Percentiles rank a stretch among this genome's conserved stretches.
These are phyloP conservation scores for Globisporangium radiosum DNA, from an alignment of 352 stramenopile species.

Conservation along the genomic window DNA sequence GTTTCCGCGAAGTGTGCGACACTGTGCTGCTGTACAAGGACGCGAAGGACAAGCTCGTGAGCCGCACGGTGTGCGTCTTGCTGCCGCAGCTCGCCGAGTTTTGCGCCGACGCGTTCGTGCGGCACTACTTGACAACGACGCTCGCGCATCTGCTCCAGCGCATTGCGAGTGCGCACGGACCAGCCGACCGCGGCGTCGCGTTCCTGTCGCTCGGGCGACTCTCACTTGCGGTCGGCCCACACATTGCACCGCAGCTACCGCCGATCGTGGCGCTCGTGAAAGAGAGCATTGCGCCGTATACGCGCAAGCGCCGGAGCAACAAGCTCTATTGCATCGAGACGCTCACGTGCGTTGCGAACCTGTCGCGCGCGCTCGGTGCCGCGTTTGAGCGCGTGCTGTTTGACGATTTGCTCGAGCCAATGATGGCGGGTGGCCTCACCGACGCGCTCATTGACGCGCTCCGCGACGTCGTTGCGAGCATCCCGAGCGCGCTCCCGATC, in stretches of 20 bases:
- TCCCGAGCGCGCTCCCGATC: constrained; percentile 84
- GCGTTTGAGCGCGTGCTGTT: constrained; percentile 70
- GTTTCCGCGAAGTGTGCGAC: constrained; percentile 94
- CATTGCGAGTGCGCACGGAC: constrained; percentile 49
- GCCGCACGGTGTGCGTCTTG: constrained; percentile 71
- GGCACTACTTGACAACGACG: constrained; percentile 87
- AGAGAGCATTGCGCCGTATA: constrained; percentile 54
- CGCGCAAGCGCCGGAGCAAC: constrained; percentile 36
- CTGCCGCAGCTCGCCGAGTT: constrained; percentile 92
- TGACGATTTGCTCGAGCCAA: constrained; percentile 69
- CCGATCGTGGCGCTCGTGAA: constrained; percentile 80
- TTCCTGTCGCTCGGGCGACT: constrained; percentile 93
- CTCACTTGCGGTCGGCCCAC: constrained; percentile 85
- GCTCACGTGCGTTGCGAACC: constrained; percentile 69
- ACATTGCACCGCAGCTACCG: constrained; percentile 77
- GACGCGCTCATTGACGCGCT: constrained; percentile 93
- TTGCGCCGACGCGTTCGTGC: constrained; percentile 90
- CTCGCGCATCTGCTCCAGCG: constrained; percentile 83
- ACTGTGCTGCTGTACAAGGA: constrained; percentile 92
- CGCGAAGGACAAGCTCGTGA: constrained; percentile 84
- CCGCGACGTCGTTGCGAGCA: constrained; percentile 81
- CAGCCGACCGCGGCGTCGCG: constrained; percentile 70
- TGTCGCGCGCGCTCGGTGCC: constrained; percentile 56
- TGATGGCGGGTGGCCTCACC: constrained; percentile 89
- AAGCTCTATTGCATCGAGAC: constrained; percentile 82